phyloP scores from a whole-genome alignment of 2,329 filamentous ascomycete species.

The Ophiostoma populinum region DNA sequence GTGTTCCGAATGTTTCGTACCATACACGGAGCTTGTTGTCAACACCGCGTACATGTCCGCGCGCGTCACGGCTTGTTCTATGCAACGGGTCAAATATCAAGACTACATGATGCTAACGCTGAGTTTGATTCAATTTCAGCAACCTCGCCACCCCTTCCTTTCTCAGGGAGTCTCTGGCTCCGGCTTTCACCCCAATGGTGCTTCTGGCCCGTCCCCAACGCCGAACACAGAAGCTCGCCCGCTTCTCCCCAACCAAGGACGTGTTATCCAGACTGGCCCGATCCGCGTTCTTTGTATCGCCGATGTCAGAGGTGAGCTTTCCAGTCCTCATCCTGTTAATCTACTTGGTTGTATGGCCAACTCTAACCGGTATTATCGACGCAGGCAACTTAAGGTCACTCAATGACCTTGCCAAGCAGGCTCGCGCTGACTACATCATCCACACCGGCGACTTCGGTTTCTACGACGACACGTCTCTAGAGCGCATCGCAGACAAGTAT shows the following conservation, averaged over 20 bases:
- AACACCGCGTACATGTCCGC: too few relatives aligned
- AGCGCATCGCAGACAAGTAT: slow-evolving; percentile 96
- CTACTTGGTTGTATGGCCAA: too few relatives aligned
- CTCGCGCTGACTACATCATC: slow-evolving; percentile 91
- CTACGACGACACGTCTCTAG: slow-evolving; percentile 89
- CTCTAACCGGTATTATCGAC: too few relatives aligned
- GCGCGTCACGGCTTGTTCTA: too few relatives aligned
- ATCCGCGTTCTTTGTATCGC: slow-evolving; percentile 53
- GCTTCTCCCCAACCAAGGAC: slow-evolving; percentile 50
- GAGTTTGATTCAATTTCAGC: too few relatives aligned
- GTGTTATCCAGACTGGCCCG: slow-evolving; percentile 46
- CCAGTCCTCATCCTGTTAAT: too few relatives aligned
- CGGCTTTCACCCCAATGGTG: slow-evolving; percentile 48
- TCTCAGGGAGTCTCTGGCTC: slow-evolving; percentile 18
- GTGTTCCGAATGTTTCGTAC: too few relatives aligned
- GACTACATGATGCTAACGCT: too few relatives aligned
- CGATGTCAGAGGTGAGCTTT: slow-evolving; percentile 60
- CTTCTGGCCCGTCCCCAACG: slow-evolving; percentile 26
- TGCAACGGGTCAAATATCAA: too few relatives aligned
- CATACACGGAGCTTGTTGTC: too few relatives aligned
- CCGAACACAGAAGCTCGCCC: slow-evolving; percentile 42
- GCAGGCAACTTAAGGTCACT: slow-evolving; percentile 85
- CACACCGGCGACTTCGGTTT: slow-evolving; percentile 99
- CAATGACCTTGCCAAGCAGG: slow-evolving; percentile 90
- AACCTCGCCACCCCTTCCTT: slow-evolving; percentile 26